Evolutionary conservation across 2,329 filamentous ascomycete species (phyloP).

Genomic region (Dissoconium aciculare): DNA sequence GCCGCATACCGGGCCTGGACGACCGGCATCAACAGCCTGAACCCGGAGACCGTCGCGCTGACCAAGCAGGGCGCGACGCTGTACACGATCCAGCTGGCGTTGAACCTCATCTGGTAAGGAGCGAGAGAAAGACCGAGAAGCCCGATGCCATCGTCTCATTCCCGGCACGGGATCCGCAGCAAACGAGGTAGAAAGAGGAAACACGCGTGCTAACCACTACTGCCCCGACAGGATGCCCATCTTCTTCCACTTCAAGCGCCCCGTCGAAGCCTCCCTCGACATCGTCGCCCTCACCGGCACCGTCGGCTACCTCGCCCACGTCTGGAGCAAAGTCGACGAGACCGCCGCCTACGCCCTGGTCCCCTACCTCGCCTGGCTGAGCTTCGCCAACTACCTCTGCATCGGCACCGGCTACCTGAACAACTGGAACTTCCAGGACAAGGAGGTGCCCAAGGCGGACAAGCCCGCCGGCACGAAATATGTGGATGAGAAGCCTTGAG

Average conservation of each 20-base stretch:
- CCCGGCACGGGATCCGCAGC: no score
- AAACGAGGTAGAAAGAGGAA: no score
- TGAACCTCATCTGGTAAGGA: slow-evolving; percentile 81
- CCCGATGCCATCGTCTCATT: no score
- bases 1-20: slow-evolving; percentile 64
- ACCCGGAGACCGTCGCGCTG: slow-evolving; percentile 39
- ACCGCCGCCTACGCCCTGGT: slow-evolving; percentile 58
- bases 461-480: neutral
- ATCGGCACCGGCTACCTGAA: slow-evolving; percentile 34
- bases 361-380: slow-evolving; percentile 75
- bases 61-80: slow-evolving; percentile 58
- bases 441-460: neutral
- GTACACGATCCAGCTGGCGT: slow-evolving; percentile 69
- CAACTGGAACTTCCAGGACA: slow-evolving; percentile 26
- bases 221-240: no score
- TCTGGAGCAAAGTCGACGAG: slow-evolving; percentile 61
- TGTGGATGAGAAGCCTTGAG: neutral
- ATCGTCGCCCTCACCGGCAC: slow-evolving; percentile 57
- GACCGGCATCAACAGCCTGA: slow-evolving; percentile 44
- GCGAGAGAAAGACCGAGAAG: no score
- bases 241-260: slow-evolving; percentile 67
- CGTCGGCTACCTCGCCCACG: slow-evolving; percentile 57
- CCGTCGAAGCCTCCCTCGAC: slow-evolving; percentile 59
- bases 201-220: no score
- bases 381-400: slow-evolving; percentile 68